A percentile compares a stretch with the other conserved stretches of the same genome.
These are phyloP conservation scores for Melanomma pulvis-pyrius DNA, from an alignment of 495 filamentous ascomycete genomes.

Conservation along the genomic window DNA sequence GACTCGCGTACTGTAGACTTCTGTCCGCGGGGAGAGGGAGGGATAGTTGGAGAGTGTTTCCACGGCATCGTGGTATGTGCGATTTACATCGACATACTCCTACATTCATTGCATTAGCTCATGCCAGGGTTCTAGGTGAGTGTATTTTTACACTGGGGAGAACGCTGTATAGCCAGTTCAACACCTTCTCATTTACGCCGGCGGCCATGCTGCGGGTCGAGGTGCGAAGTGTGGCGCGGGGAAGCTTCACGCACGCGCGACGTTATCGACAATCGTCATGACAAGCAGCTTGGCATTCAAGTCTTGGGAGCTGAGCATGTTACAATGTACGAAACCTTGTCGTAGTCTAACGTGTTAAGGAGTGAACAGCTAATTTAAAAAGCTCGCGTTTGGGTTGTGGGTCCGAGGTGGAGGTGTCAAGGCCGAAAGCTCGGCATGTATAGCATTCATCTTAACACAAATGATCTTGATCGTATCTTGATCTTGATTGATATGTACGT, in stretches of 20 bases:
- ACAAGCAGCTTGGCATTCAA: slow-evolving; percentile 6
- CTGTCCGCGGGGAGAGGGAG: slow-evolving; percentile 84
- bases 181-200: slow-evolving; percentile 79
- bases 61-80: slow-evolving; percentile 89
- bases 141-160: slow-evolving; percentile 67
- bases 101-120: slow-evolving; percentile 43
- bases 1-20: slow-evolving; percentile 81
- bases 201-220: slow-evolving; percentile 56
- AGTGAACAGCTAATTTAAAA: too few relatives aligned
- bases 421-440: not conserved
- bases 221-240: slow-evolving; percentile 23
- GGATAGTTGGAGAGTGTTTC: slow-evolving; percentile 79
- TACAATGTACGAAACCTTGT: too few relatives aligned
- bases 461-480: not conserved
- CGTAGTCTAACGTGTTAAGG: too few relatives aligned
- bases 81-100: slow-evolving; percentile 92
- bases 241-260: slow-evolving; percentile 20
- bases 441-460: not conserved
- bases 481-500: not conserved
- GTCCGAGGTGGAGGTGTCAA: too few relatives aligned
- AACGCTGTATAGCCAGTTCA: slow-evolving; percentile 94
- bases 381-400: too few relatives aligned
- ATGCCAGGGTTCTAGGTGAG: not conserved
- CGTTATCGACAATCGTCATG: not conserved
- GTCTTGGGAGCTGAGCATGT: not conserved